Conservation (phyloP, 1,284 basidiomycete genomes). For the Kalmanozyma brasiliensis region DNA sequence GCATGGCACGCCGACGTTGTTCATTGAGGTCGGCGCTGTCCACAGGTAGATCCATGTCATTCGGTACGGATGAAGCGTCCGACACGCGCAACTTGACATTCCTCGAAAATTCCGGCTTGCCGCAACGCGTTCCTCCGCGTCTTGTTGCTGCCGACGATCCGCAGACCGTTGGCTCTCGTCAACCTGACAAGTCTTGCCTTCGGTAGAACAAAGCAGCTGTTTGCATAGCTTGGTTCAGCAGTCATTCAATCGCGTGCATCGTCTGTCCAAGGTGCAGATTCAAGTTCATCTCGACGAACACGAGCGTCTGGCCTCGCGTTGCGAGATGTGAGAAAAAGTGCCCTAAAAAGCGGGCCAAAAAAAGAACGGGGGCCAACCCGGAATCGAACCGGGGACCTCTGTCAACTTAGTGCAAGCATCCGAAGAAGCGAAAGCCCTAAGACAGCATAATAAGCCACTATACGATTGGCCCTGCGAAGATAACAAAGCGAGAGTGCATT, state of each 20-base stretch:
- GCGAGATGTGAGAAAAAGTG: no score
- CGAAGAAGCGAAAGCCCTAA: constrained; percentile 11
- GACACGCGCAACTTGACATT: constrained; percentile 35
- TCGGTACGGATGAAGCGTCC: not conserved
- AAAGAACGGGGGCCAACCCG: constrained; percentile 41
- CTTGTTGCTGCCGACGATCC: not conserved
- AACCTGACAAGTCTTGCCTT: no score
- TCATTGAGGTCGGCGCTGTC: no score
- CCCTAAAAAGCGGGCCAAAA: constrained; percentile 1
- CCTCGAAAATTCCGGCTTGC: constrained; percentile 29
- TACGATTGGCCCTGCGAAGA: constrained; percentile 33
- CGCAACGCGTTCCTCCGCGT: constrained; percentile 1
- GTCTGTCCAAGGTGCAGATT: no score
- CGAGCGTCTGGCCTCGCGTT: no score
- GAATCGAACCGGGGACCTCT: constrained; percentile 57
- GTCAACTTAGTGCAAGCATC: constrained; percentile 38
- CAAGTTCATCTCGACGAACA: no score
- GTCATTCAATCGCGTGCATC: no score
- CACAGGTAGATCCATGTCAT: constrained; percentile 23
- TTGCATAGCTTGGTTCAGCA: no score
- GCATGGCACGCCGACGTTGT: no score
- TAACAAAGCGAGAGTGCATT: no score
- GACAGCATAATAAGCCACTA: constrained; percentile 50
- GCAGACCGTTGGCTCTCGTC: no score
- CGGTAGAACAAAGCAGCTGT: no score